phyloP scores from a whole-genome alignment of 768 basidiomycete species.

The Russula dissimulans region DNA sequence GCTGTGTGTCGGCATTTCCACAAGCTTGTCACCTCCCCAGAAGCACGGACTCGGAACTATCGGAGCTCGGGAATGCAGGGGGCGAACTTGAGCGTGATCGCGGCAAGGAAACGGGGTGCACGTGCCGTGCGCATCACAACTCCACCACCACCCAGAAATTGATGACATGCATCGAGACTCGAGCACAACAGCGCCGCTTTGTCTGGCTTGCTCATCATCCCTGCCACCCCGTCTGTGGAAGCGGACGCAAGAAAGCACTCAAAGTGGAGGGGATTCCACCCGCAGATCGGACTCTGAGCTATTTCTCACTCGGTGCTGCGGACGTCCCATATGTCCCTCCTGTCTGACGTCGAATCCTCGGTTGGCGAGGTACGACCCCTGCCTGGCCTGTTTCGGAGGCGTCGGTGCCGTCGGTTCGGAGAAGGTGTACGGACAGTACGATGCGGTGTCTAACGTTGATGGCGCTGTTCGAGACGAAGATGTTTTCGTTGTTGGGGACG shows the following conservation, averaged over 20 bases:
- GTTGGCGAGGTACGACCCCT: slow-evolving; percentile 60
- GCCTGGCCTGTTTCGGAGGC: slow-evolving; percentile 57
- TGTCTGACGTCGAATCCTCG: slow-evolving; percentile 56
- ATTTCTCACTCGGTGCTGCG: slow-evolving; percentile 56
- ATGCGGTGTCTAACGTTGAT: slow-evolving; percentile 32
- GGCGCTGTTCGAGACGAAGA: slow-evolving; percentile 53
- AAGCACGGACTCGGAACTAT: too few relatives aligned
- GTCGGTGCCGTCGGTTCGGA: slow-evolving; percentile 32
- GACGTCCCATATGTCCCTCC: slow-evolving; percentile 49
- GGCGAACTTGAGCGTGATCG: too few relatives aligned
- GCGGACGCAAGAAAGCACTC: not conserved
- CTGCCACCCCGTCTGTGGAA: slow-evolving; percentile 32
- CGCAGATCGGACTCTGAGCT: slow-evolving; percentile 17
- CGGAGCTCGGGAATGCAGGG: too few relatives aligned
- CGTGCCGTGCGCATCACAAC: too few relatives aligned
- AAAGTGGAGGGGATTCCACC: not conserved
- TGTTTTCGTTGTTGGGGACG: slow-evolving; percentile 57
- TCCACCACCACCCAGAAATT: not conserved
- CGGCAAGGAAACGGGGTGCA: too few relatives aligned
- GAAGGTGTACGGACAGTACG: slow-evolving; percentile 10
- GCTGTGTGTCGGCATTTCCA: too few relatives aligned
- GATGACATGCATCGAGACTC: not conserved
- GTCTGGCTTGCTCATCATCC: slow-evolving; percentile 55
- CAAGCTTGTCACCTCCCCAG: too few relatives aligned
- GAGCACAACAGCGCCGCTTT: slow-evolving; percentile 28